phyloP scores from a whole-genome alignment of 345 rosid genomes.

The Salix koriyanagi region DNA sequence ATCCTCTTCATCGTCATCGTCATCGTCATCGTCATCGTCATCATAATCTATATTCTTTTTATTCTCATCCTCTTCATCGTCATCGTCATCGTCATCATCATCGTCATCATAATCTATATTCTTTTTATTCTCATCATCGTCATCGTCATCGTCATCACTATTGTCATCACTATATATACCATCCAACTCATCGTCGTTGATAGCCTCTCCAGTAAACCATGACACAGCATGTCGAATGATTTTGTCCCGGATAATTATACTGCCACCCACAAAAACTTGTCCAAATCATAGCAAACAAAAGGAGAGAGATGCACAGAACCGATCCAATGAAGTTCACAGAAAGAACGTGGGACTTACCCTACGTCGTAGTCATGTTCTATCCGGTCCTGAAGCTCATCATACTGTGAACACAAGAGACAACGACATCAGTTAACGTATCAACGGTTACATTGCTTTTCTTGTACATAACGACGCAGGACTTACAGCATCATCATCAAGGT shows the following conservation, averaged over 20 bases:
- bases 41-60: no score
- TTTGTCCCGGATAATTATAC: slow-evolving; percentile 19
- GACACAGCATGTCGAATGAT: slow-evolving; percentile 23
- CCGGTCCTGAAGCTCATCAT: slow-evolving; percentile 17
- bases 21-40: background rate
- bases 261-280: background rate
- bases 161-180: background rate
- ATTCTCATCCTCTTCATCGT: background rate
- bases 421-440: background rate
- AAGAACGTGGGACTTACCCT: slow-evolving; percentile 8
- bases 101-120: no score
- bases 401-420: background rate
- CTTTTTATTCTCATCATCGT: no score
- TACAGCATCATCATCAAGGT: slow-evolving; percentile 19
- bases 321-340: background rate
- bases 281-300: background rate
- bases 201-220: slow-evolving; percentile 23
- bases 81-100: no score
- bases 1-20: no score
- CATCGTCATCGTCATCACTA: background rate
- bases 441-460: background rate
- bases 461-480: background rate
- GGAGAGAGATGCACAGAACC: background rate
- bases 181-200: slow-evolving; percentile 6
- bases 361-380: slow-evolving; percentile 18